Evolutionary conservation across 768 basidiomycete species (phyloP).

Genomic region (Lactifluus subvellereus): DNA sequence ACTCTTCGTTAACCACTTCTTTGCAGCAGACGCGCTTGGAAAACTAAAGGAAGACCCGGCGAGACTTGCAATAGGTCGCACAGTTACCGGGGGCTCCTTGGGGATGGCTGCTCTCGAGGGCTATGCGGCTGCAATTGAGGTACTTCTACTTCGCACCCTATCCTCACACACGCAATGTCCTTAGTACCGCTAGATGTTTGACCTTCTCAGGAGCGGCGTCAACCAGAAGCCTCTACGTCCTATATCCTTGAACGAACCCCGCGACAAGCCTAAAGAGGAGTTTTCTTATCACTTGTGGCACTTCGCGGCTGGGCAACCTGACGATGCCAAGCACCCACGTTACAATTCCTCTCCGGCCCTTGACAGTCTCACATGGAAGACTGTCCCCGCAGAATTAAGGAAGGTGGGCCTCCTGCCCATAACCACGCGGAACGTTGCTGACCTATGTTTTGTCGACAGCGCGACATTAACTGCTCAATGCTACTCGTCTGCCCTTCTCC

Average conservation of each 20-base stretch:
- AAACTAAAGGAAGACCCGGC: slow-evolving; percentile 23
- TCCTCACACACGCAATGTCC: not conserved
- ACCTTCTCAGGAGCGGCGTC: slow-evolving; percentile 13
- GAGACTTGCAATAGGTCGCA: slow-evolving; percentile 23
- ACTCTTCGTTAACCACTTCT: slow-evolving; percentile 24
- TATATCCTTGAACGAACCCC: not conserved
- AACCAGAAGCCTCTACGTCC: slow-evolving; percentile 19
- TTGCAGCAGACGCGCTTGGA: slow-evolving; percentile 8
- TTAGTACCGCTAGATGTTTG: slow-evolving; percentile 21
- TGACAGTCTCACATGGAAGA: slow-evolving; percentile 22
- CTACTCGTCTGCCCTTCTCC: slow-evolving; percentile 19
- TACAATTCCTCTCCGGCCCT: slow-evolving; percentile 18
- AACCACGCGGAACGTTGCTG: not conserved
- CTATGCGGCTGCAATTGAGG: slow-evolving; percentile 24
- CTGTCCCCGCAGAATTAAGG: slow-evolving; percentile 16
- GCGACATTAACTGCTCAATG: slow-evolving; percentile 22
- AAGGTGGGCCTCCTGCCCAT: slow-evolving; percentile 16
- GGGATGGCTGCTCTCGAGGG: slow-evolving; percentile 25
- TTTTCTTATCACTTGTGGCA: slow-evolving; percentile 21
- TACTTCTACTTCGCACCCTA: not conserved
- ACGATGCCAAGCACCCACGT: slow-evolving; percentile 15
- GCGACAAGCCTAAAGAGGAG: slow-evolving; percentile 16
- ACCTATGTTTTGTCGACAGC: slow-evolving; percentile 9
- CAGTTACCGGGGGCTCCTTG: slow-evolving; percentile 17
- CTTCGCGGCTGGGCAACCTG: slow-evolving; percentile 24